Conservation (phyloP, 768 basidiomycete species). For the Amanita pallidorosea region DNA sequence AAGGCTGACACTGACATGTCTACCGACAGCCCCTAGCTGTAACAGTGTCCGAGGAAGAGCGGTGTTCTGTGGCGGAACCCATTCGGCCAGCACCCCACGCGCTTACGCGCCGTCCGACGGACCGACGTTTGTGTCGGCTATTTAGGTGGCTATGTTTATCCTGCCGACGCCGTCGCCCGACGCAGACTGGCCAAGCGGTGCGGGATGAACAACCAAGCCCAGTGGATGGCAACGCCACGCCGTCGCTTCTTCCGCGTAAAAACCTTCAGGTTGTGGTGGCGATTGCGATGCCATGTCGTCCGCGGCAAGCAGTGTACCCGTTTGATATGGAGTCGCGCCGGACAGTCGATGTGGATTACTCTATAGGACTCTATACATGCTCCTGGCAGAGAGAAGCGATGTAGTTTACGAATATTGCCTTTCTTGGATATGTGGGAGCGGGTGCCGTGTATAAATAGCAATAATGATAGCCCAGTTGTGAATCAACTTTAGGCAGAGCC, state of each 20-base stretch:
- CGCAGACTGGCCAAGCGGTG: not conserved
- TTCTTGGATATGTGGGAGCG: not conserved
- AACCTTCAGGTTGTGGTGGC: constrained; percentile 27
- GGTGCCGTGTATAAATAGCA: not conserved
- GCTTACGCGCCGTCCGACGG: not conserved
- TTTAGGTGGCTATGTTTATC: constrained; percentile 2
- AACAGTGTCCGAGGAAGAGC: not conserved
- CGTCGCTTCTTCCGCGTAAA: constrained; percentile 5
- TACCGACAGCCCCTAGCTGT: constrained; percentile 11
- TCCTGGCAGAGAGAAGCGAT: constrained; percentile 17
- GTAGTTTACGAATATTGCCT: not conserved
- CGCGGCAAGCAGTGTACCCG: constrained; percentile 9
- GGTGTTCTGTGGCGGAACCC: not conserved
- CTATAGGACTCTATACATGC: constrained; percentile 25
- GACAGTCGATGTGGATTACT: constrained; percentile 14
- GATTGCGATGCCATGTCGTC: constrained; percentile 28
- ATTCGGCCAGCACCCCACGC: not conserved
- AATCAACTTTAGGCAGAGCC: no score
- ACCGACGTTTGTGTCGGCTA: not conserved
- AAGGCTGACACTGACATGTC: not conserved
- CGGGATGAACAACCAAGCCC: constrained; percentile 1
- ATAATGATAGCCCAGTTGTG: not conserved
- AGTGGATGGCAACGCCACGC: constrained; percentile 3
- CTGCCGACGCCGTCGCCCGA: not conserved
- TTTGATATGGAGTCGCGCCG: not conserved